Evolutionary conservation across 495 filamentous ascomycete genomes (phyloP).

Genomic region (Usnea hakonensis): DNA sequence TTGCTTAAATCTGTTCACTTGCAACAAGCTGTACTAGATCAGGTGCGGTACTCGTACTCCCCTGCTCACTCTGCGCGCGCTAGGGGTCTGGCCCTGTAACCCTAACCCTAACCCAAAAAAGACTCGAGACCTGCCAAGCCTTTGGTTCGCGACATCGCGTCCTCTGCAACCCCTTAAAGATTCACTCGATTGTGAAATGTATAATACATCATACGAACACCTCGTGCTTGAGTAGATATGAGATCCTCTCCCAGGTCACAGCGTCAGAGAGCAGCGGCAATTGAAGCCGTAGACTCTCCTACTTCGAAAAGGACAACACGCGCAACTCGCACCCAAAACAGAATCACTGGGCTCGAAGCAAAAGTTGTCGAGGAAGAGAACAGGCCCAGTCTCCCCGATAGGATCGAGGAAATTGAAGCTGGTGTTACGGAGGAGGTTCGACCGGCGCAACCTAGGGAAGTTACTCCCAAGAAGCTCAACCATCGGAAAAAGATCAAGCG

Average conservation of each 20-base stretch:
- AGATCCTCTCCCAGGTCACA: not conserved
- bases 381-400: not conserved
- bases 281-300: not conserved
- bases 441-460: not conserved
- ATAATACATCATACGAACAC: too few species aligned
- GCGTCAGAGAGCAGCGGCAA: not conserved
- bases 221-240: not conserved
- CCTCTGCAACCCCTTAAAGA: not conserved
- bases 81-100: too few species aligned
- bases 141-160: not conserved
- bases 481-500: not conserved
- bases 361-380: not conserved
- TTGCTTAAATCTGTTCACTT: too few species aligned
- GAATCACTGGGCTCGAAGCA: not conserved
- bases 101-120: too few species aligned
- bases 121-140: constrained; percentile 6
- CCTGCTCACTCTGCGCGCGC: too few species aligned
- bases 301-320: not conserved
- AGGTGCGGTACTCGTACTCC: too few species aligned
- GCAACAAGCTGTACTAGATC: too few species aligned
- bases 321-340: not conserved
- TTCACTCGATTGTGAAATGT: not conserved
- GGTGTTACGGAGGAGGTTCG: not conserved
- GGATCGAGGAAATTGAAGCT: not conserved
- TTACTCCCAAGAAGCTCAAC: not conserved